Percentiles rank a stretch among this genome's conserved stretches.
Evolutionary conservation across 2,329 filamentous ascomycete genomes (phyloP).

Genomic region (Trichoderma lentiforme): DNA sequence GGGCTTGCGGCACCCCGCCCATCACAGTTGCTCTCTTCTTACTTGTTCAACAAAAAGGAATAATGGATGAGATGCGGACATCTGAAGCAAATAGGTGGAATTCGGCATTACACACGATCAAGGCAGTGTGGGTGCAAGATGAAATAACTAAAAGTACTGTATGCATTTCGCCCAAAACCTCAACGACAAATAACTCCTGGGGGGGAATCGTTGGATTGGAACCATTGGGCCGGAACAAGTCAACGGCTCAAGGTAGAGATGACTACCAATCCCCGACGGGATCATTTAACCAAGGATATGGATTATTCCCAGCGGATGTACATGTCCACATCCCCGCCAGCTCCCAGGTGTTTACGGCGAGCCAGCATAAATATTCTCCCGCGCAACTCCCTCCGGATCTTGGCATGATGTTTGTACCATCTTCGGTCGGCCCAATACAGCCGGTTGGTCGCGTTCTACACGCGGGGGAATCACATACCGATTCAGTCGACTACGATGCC

Average conservation of each 20-base stretch:
- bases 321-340: background rate
- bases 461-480: background rate
- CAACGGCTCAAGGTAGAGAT: background rate
- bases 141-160: background rate
- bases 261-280: background rate
- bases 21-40: conserved; percentile 2
- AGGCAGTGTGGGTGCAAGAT: background rate
- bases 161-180: background rate
- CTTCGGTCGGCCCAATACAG: background rate
- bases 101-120: background rate
- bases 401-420: background rate
- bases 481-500: conserved; percentile 1
- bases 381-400: background rate
- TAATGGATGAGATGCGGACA: conserved; percentile 1
- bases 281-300: background rate
- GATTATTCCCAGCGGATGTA: background rate
- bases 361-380: conserved; percentile 13
- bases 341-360: background rate
- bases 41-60: conserved; percentile 6
- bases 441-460: background rate
- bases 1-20: conserved; percentile 2
- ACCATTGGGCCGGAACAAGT: background rate
- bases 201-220: background rate
- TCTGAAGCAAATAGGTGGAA: conserved; percentile 13
- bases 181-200: background rate